These are phyloP conservation scores for Botryococcus braunii DNA, from an alignment of 163 green algal genomes.

Conservation along the genomic window DNA sequence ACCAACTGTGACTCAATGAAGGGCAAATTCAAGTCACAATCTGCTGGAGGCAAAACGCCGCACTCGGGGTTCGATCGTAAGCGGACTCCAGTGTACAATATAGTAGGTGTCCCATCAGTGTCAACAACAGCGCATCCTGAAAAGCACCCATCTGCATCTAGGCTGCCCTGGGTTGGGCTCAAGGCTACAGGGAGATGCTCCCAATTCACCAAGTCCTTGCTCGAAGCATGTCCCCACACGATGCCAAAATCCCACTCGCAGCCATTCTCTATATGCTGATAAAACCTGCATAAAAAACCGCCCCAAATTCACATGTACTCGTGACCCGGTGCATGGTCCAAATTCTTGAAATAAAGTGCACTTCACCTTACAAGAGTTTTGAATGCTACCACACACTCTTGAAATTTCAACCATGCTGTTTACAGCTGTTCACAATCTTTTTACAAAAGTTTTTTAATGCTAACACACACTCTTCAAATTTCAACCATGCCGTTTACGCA, in stretches of 20 bases:
- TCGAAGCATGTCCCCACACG: conserved; percentile 62
- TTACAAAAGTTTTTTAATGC: not conserved
- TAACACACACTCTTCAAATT: not conserved
- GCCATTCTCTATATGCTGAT: conserved; percentile 49
- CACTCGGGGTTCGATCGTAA: conserved; percentile 44
- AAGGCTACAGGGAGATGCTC: conserved; percentile 50
- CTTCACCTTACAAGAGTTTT: not conserved
- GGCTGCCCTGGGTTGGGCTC: conserved; percentile 35
- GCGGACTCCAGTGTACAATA: conserved; percentile 57
- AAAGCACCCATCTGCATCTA: conserved; percentile 59
- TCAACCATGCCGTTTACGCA: no score
- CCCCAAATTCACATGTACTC: no score
- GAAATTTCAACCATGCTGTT: not conserved
- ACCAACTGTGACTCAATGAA: conserved; percentile 62
- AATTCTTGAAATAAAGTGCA: not conserved
- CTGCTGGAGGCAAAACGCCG: conserved; percentile 41
- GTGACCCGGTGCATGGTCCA: no score
- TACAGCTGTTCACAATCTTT: not conserved
- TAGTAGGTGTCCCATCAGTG: conserved; percentile 41
- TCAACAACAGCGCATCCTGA: conserved; percentile 41
- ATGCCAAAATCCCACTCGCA: conserved; percentile 68
- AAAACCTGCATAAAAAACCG: conserved; percentile 61
- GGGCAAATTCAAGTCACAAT: conserved; percentile 57
- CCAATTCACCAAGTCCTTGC: conserved; percentile 57
- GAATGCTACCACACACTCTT: not conserved